Evolutionary conservation across 1,139 yeast species (phyloP).

Genomic region (Geotrichum histeridarum): DNA sequence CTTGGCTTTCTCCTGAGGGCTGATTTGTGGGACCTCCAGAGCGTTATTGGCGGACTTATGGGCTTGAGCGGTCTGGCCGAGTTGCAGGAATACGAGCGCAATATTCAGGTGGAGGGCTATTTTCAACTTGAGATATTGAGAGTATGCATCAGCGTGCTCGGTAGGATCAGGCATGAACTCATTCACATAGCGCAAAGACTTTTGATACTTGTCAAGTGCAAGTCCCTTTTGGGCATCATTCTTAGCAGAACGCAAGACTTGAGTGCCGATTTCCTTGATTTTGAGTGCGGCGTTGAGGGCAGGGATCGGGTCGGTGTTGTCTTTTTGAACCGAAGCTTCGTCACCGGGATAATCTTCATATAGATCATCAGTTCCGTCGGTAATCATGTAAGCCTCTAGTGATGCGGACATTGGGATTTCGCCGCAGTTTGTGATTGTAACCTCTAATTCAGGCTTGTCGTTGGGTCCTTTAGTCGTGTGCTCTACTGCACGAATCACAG

Average conservation of each 20-base stretch:
- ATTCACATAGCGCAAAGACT: conserved; percentile 61
- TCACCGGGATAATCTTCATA: conserved; percentile 74
- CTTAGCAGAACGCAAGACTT: conserved; percentile 49
- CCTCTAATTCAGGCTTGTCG: conserved; percentile 62
- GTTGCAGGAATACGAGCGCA: conserved; percentile 66
- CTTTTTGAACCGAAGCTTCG: conserved; percentile 43
- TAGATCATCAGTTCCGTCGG: conserved; percentile 80
- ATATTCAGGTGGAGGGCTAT: conserved; percentile 63
- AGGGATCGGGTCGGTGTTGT: conserved; percentile 47
- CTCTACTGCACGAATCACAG: conserved; percentile 74
- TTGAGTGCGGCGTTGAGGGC: conserved; percentile 56
- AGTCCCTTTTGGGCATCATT: conserved; percentile 39
- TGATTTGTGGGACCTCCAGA: conserved; percentile 52
- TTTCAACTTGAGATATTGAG: conserved; percentile 42
- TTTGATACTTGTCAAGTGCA: conserved; percentile 64
- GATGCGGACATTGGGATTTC: conserved; percentile 44
- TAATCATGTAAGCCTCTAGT: conserved; percentile 26
- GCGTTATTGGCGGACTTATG: conserved; percentile 61
- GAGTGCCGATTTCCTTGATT: conserved; percentile 77
- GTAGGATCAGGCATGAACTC: conserved; percentile 58
- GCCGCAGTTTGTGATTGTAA: conserved; percentile 67
- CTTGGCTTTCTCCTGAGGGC: conserved; percentile 67
- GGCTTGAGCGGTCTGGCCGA: conserved; percentile 51
- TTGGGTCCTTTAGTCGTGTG: conserved; percentile 54
- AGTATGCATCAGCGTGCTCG: conserved; percentile 24